These are phyloP conservation scores for Cucumis melo DNA, from an alignment of 306 rosid genomes.

Conservation along the genomic window DNA sequence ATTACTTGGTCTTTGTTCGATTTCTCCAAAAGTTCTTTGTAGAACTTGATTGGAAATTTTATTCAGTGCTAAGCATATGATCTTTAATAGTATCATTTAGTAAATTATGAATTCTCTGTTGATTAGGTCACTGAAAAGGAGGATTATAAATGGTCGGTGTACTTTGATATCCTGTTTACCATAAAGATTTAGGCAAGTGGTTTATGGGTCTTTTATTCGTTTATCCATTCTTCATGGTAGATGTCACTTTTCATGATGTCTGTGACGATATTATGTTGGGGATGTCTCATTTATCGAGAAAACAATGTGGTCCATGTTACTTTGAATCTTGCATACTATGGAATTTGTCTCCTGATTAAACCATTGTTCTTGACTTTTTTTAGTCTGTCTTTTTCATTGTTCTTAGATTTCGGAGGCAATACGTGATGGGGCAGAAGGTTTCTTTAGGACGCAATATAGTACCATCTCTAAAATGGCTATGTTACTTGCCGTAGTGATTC, in stretches of 20 bases:
- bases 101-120: neutral
- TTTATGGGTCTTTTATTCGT: neutral
- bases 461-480: conserved; percentile 95
- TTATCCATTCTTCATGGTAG: neutral
- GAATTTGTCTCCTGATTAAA: conserved; percentile 9
- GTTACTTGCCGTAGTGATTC: conserved; percentile 67
- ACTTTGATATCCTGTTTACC: neutral
- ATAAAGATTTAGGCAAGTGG: neutral
- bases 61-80: neutral
- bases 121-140: neutral
- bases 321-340: conserved; percentile 2
- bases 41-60: neutral
- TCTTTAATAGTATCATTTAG: neutral
- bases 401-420: conserved; percentile 92
- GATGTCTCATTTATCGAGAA: neutral
- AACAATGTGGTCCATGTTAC: neutral
- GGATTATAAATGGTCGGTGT: neutral
- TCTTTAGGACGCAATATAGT: conserved; percentile 93
- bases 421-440: conserved; percentile 99
- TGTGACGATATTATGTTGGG: neutral
- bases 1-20: neutral
- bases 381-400: conserved; percentile 7
- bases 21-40: neutral
- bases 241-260: neutral
- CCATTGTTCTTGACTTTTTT: conserved; percentile 13